phyloP scores from a whole-genome alignment of 768 basidiomycete genomes.

The Mrakia frigida region DNA sequence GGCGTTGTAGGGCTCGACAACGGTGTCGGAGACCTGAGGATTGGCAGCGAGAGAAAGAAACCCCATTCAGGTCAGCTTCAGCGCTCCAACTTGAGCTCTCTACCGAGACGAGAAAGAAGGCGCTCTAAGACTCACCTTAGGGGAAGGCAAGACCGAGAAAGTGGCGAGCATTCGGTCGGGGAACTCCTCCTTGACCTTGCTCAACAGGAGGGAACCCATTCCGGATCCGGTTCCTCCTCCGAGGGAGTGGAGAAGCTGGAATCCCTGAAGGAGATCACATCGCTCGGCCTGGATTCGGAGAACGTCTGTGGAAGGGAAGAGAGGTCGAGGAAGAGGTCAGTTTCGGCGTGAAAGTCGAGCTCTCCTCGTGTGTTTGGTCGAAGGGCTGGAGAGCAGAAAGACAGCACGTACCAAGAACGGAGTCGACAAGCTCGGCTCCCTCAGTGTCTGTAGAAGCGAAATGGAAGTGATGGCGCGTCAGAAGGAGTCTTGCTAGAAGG shows the following conservation, averaged over 20 bases:
- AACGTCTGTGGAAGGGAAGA: slow-evolving; percentile 46
- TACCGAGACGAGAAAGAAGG: too few relatives aligned
- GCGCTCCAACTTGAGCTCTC: too few relatives aligned
- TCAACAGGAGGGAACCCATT: slow-evolving; percentile 69
- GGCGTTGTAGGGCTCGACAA: slow-evolving; percentile 68
- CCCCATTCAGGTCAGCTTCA: too few relatives aligned
- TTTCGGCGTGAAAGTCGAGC: not conserved
- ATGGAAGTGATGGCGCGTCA: not conserved
- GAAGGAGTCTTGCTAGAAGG: not conserved
- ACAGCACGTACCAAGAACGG: slow-evolving; percentile 34
- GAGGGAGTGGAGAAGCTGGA: slow-evolving; percentile 81
- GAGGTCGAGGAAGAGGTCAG: not conserved
- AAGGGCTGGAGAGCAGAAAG: not conserved
- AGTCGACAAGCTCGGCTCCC: slow-evolving; percentile 72
- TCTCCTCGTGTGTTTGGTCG: not conserved
- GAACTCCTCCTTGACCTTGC: slow-evolving; percentile 69
- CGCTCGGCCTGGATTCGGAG: slow-evolving; percentile 71
- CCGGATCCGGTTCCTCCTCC: slow-evolving; percentile 86
- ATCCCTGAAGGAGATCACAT: slow-evolving; percentile 80
- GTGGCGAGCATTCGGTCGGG: slow-evolving; percentile 52
- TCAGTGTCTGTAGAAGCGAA: slow-evolving; percentile 21
- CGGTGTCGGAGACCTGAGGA: slow-evolving; percentile 47
- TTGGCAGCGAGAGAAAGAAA: not conserved
- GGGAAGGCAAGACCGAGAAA: slow-evolving; percentile 55
- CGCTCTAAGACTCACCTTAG: slow-evolving; percentile 48